Percentiles rank a stretch among this genome's conserved stretches.
phyloP scores from a whole-genome alignment of 2,329 filamentous ascomycete genomes.

The Knoxdaviesia proteae region DNA sequence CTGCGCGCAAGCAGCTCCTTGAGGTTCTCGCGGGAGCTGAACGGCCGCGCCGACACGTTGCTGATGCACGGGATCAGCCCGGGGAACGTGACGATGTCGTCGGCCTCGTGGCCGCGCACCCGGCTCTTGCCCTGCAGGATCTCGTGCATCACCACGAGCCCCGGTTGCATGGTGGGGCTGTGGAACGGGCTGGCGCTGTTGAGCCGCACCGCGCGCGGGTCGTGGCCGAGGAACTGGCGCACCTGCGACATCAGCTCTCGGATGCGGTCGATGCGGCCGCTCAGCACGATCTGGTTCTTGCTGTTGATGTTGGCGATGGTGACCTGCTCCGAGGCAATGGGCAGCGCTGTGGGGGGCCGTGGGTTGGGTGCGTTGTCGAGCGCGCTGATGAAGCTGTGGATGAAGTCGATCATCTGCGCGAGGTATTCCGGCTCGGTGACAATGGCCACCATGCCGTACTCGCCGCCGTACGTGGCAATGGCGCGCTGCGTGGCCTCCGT shows the following conservation, averaged over 20 bases:
- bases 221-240: conserved; percentile 75
- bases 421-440: conserved; percentile 73
- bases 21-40: conserved; percentile 50
- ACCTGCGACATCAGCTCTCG: conserved; percentile 65
- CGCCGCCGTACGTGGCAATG: conserved; percentile 45
- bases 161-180: conserved; percentile 77
- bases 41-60: conserved; percentile 68
- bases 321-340: conserved; percentile 40
- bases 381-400: conserved; percentile 58
- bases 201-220: conserved; percentile 68
- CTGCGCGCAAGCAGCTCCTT: conserved; percentile 62
- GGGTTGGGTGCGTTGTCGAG: conserved; percentile 27
- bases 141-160: conserved; percentile 49
- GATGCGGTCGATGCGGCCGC: conserved; percentile 68
- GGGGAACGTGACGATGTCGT: conserved; percentile 56
- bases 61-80: conserved; percentile 59
- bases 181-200: conserved; percentile 84
- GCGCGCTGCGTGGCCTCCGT: conserved; percentile 51
- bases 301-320: conserved; percentile 86
- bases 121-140: conserved; percentile 40
- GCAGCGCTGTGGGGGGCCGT: no score
- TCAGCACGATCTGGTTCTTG: conserved; percentile 89
- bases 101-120: conserved; percentile 27
- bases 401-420: conserved; percentile 44
- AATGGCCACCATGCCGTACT: conserved; percentile 86